These are phyloP conservation scores for Magnusiomyces paraingens DNA, from an alignment of 1,139 yeast species.

Conservation along the genomic window DNA sequence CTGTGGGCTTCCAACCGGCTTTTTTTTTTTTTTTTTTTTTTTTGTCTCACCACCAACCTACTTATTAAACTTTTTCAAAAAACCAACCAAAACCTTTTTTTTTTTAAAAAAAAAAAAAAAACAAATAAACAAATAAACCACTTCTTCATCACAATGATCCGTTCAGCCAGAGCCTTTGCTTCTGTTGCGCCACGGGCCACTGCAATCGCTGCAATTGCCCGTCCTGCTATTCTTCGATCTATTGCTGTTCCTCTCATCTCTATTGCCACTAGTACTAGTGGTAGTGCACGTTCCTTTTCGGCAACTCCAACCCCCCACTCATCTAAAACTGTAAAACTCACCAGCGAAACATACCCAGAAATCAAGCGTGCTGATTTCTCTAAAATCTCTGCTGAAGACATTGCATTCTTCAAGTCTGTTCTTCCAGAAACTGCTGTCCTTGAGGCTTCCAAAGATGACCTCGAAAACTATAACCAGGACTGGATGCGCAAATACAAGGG, in stretches of 20 bases:
- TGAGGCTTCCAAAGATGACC: conserved; percentile 28
- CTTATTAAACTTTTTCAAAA: no score
- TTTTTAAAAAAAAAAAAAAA: no score
- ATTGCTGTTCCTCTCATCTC: neutral
- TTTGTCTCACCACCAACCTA: no score
- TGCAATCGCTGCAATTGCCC: neutral
- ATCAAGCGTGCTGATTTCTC: conserved; percentile 31
- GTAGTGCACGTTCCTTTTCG: neutral
- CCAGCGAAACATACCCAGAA: conserved; percentile 29
- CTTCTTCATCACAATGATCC: neutral
- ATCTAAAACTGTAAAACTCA: conserved; percentile 22
- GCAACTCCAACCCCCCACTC: neutral
- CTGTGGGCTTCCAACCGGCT: no score
- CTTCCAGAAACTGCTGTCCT: conserved; percentile 45
- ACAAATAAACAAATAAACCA: no score
- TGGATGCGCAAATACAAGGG: conserved; percentile 97
- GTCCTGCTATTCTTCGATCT: neutral
- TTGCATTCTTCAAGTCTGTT: conserved; percentile 55
- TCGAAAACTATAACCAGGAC: conserved; percentile 76
- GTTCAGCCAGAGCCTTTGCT: neutral
- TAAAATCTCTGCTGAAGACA: conserved; percentile 48
- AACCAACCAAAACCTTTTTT: no score
- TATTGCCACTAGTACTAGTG: neutral
- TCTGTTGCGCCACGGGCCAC: no score
- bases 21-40: no score